Evolutionary conservation across 2,329 filamentous ascomycete genomes (phyloP).

Genomic region (Scedosporium minutisporum): DNA sequence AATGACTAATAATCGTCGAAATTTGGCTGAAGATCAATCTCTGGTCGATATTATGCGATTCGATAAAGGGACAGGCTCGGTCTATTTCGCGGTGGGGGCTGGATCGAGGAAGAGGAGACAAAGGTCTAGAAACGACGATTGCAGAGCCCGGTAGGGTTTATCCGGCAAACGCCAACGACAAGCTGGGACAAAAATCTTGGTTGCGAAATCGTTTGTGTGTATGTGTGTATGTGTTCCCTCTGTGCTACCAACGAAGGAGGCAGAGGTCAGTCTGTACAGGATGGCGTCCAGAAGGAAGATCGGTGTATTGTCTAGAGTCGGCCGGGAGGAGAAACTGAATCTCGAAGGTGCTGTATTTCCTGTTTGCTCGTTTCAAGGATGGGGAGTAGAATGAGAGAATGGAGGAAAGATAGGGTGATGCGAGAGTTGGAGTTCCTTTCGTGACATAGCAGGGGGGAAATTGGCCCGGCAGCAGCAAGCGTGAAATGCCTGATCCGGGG

Average conservation of each 20-base stretch:
- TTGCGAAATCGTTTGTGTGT: not conserved
- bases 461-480: not conserved
- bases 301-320: not conserved
- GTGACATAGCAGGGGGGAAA: not conserved
- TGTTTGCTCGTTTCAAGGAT: not conserved
- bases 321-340: not conserved
- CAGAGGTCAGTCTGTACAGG: not conserved
- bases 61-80: too few species aligned
- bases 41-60: too few species aligned
- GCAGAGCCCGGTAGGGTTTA: too few species aligned
- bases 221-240: not conserved
- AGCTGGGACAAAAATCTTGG: not conserved
- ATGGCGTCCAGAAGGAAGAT: not conserved
- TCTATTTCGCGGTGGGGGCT: too few species aligned
- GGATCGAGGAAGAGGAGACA: too few species aligned
- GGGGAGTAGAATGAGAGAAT: not conserved
- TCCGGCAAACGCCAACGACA: not conserved
- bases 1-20: too few species aligned
- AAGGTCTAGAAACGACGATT: too few species aligned
- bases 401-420: not conserved
- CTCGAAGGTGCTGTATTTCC: not conserved
- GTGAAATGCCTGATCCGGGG: conserved; percentile 1
- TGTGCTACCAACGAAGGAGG: not conserved
- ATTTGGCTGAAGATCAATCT: too few species aligned
- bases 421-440: not conserved